Percentiles rank a stretch among this genome's conserved stretches.
These are phyloP conservation scores for Asterochloris erici DNA, from an alignment of 139 green algal species.

Conservation along the genomic window DNA sequence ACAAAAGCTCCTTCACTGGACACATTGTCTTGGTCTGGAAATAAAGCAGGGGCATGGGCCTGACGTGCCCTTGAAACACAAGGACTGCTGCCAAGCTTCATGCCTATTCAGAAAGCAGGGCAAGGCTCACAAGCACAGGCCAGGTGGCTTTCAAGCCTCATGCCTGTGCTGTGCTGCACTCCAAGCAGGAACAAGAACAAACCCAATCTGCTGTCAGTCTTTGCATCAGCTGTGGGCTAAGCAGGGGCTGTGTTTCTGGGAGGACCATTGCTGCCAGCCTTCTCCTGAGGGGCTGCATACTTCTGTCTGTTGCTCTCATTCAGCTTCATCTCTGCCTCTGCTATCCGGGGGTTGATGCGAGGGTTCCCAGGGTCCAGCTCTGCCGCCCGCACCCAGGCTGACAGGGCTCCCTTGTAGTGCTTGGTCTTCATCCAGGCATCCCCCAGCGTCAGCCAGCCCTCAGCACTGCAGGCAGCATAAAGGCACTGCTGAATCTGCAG, in stretches of 20 bases:
- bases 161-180: too few species aligned
- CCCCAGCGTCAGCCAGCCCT: constrained; percentile 12
- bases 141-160: too few species aligned
- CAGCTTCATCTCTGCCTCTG: constrained; percentile 1
- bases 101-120: too few species aligned
- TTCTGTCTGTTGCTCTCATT: not conserved
- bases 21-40: too few species aligned
- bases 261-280: not conserved
- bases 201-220: too few species aligned
- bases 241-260: constrained; percentile 5
- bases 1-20: too few species aligned
- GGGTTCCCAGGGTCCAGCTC: constrained; percentile 9
- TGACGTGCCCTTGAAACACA: too few species aligned
- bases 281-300: not conserved
- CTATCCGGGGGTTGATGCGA: not conserved
- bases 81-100: too few species aligned
- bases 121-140: too few species aligned
- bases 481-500: not conserved
- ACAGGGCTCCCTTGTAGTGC: constrained; percentile 10
- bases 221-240: too few species aligned
- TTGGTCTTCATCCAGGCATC: not conserved
- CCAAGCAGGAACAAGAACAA: too few species aligned
- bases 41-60: too few species aligned
- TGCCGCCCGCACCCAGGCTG: constrained; percentile 3
- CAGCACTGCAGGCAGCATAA: constrained; percentile 9